These are phyloP conservation scores for Henningerozyma blattae DNA, from an alignment of 805 yeast genomes.

Conservation along the genomic window DNA sequence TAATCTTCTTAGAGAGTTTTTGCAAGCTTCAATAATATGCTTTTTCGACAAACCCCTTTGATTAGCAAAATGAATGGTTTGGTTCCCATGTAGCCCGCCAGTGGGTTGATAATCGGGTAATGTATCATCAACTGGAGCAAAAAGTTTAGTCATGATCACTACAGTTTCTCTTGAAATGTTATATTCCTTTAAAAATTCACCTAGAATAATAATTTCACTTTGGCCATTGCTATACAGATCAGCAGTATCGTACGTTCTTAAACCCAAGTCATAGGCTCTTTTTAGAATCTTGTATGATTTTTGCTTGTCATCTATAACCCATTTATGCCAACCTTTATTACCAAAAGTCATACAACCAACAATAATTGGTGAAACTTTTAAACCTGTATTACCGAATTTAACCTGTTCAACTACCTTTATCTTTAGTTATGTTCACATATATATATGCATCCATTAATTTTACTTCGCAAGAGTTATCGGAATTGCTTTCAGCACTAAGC, in stretches of 20 bases:
- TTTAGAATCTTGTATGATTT: constrained; percentile 31
- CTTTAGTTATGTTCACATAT: too few relatives aligned
- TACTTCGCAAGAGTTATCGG: too few relatives aligned
- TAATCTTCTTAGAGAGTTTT: constrained; percentile 30
- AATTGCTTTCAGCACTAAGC: too few relatives aligned
- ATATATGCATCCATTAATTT: too few relatives aligned
- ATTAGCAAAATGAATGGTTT: constrained; percentile 11
- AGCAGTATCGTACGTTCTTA: constrained; percentile 40
- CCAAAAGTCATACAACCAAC: constrained; percentile 49
- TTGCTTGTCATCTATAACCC: constrained; percentile 38
- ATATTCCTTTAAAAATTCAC: constrained; percentile 40
- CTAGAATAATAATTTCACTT: constrained; percentile 35
- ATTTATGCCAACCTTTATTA: constrained; percentile 30
- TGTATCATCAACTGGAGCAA: constrained; percentile 22
- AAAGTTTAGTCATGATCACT: constrained; percentile 41
- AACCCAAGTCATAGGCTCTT: constrained; percentile 34
- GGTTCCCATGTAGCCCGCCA: neutral
- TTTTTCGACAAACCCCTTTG: constrained; percentile 32
- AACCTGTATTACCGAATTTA: constrained; percentile 34
- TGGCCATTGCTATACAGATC: constrained; percentile 35
- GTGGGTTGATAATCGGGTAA: constrained; percentile 1
- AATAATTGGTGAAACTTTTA: constrained; percentile 36
- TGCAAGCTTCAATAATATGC: constrained; percentile 35
- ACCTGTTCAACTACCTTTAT: constrained; percentile 13
- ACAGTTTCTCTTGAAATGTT: constrained; percentile 41